phyloP scores from a whole-genome alignment of 805 yeast genomes.

The Yarrowia porcina region DNA sequence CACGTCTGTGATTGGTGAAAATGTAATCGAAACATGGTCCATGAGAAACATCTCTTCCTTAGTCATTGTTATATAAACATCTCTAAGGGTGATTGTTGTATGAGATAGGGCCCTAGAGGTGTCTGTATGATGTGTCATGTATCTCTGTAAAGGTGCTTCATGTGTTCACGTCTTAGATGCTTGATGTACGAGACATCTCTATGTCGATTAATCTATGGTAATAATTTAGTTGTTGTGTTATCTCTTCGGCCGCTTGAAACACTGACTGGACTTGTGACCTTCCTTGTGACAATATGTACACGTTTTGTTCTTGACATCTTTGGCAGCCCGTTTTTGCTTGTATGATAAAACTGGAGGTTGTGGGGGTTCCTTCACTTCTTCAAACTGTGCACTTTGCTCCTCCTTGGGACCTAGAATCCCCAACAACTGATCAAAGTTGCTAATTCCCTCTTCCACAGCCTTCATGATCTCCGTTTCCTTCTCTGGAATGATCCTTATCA shows the following conservation, averaged over 20 bases:
- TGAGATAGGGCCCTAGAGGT: too few species aligned
- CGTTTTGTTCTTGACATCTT: constrained; percentile 2
- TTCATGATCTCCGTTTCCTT: constrained; percentile 3
- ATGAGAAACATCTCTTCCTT: too few species aligned
- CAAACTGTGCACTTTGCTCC: not conserved
- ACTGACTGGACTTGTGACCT: constrained; percentile 15
- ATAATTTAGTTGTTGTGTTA: not conserved
- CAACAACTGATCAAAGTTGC: constrained; percentile 5
- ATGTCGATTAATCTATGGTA: not conserved
- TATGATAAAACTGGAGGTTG: not conserved
- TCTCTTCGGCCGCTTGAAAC: constrained; percentile 17
- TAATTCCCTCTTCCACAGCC: not conserved
- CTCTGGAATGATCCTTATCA: constrained; percentile 6
- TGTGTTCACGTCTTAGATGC: too few species aligned
- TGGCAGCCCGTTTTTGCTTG: constrained; percentile 21
- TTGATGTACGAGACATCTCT: too few species aligned
- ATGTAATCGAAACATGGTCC: too few species aligned
- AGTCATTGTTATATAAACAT: too few species aligned
- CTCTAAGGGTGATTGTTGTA: too few species aligned
- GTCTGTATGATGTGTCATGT: too few species aligned
- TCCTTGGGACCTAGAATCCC: not conserved
- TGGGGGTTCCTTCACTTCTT: not conserved
- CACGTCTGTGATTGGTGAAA: too few species aligned
- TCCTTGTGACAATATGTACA: constrained; percentile 12
- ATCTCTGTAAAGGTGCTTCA: too few species aligned